A percentile compares a stretch with the other conserved stretches of the same genome.
Conservation (phyloP, 2,329 filamentous ascomycete species). For the Dothiorella sarmentorum region DNA sequence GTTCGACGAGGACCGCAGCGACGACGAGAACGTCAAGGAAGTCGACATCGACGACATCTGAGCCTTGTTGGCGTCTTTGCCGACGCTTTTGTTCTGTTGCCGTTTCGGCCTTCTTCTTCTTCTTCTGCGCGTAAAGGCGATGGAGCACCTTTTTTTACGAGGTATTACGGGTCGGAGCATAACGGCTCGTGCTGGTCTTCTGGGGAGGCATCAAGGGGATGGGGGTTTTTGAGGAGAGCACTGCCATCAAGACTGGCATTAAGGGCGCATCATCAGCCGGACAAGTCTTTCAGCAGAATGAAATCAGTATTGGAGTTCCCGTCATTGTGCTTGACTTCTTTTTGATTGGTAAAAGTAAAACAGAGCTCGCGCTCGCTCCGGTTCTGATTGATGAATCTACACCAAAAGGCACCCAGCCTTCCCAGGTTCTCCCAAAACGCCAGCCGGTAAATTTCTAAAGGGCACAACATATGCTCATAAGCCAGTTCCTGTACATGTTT, state of each 20-base stretch:
- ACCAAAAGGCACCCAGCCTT: background rate
- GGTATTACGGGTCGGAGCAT: background rate
- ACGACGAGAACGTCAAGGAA: constrained; percentile 67
- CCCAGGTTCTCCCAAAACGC: constrained; percentile 4
- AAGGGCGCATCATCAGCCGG: constrained; percentile 7
- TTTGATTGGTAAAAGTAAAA: too few species aligned
- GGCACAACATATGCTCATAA: background rate
- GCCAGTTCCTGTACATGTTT: background rate
- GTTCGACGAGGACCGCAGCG: constrained; percentile 89
- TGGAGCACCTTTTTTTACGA: background rate
- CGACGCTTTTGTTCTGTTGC: background rate
- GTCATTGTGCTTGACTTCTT: background rate
- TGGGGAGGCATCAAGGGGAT: background rate
- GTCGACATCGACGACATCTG: constrained; percentile 95
- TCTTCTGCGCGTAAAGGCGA: background rate
- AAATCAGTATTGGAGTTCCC: background rate
- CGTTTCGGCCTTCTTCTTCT: too few species aligned
- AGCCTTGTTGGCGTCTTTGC: constrained; percentile 13
- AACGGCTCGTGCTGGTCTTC: background rate
- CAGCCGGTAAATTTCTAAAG: background rate
- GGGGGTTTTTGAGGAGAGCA: background rate
- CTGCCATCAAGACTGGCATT: background rate
- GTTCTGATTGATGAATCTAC: constrained; percentile 3
- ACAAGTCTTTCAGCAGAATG: constrained; percentile 1
- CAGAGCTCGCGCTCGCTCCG: constrained; percentile 2